Evolutionary conservation across 2,329 filamentous ascomycete species (phyloP).

Genomic region (Xenoacremonium recifei): DNA sequence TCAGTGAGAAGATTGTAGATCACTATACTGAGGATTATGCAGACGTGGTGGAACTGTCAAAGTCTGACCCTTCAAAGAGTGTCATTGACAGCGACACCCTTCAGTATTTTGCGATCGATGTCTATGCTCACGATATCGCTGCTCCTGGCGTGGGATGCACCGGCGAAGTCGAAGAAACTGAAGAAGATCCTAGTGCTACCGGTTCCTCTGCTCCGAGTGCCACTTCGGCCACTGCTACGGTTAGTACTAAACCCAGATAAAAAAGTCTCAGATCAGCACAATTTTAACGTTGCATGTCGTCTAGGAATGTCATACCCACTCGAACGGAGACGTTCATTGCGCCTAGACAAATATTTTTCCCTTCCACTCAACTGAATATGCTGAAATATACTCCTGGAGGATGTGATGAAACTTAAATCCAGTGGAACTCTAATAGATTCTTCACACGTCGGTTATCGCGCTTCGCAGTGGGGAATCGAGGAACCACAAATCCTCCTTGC

Average conservation of each 20-base stretch:
- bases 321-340: neutral
- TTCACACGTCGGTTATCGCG: no score
- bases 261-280: neutral
- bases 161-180: conserved; percentile 35
- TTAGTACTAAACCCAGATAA: conserved; percentile 11
- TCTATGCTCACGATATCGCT: conserved; percentile 64
- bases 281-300: neutral
- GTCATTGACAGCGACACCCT: conserved; percentile 60
- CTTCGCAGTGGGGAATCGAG: no score
- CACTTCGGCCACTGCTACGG: conserved; percentile 41
- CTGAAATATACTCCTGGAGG: no score
- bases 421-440: no score
- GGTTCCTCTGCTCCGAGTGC: conserved; percentile 7
- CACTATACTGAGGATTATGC: conserved; percentile 62
- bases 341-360: no score
- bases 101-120: conserved; percentile 68
- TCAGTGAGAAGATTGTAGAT: conserved; percentile 59
- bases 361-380: no score
- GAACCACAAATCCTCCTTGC: no score
- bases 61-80: conserved; percentile 43
- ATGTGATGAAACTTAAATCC: no score
- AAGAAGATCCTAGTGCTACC: conserved; percentile 13
- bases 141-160: conserved; percentile 62
- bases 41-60: conserved; percentile 52
- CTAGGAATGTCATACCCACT: conserved; percentile 1